A percentile compares a stretch with the other conserved stretches of the same genome.
Conservation (phyloP, 2,329 filamentous ascomycete species). For the Epichloe scottii region DNA sequence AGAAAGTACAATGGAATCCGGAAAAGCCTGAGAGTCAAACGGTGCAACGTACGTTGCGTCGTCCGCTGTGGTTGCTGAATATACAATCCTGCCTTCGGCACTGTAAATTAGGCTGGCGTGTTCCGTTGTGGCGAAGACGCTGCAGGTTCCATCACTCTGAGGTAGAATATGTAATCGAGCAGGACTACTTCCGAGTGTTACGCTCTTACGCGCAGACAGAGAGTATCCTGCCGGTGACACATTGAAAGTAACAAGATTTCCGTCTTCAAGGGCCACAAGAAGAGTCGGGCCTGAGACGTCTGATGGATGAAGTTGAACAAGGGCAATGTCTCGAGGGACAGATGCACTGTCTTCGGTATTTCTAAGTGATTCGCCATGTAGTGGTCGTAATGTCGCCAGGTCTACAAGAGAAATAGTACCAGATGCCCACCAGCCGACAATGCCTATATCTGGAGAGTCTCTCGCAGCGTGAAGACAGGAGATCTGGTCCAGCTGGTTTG, state of each 20-base stretch:
- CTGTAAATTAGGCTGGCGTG: conserved; percentile 90
- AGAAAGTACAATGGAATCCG: conserved; percentile 68
- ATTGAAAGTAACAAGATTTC: conserved; percentile 74
- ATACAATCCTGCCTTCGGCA: conserved; percentile 75
- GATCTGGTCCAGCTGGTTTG: conserved; percentile 49
- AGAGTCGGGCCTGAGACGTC: conserved; percentile 52
- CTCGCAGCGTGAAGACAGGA: conserved; percentile 70
- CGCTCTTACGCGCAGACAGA: conserved; percentile 63
- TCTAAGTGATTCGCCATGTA: conserved; percentile 52
- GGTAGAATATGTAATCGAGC: conserved; percentile 71
- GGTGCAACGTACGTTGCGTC: conserved; percentile 70
- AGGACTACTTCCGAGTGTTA: conserved; percentile 75
- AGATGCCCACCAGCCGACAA: conserved; percentile 82
- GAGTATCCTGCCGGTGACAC: conserved; percentile 49
- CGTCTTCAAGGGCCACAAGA: conserved; percentile 85
- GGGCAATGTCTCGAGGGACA: conserved; percentile 68
- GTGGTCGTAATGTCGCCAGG: conserved; percentile 49
- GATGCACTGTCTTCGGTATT: conserved; percentile 54
- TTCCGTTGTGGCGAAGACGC: conserved; percentile 87
- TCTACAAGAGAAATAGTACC: conserved; percentile 65
- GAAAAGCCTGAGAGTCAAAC: conserved; percentile 73
- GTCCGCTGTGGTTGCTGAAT: conserved; percentile 86
- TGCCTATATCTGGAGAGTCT: conserved; percentile 50
- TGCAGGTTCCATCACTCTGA: conserved; percentile 52
- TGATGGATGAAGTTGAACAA: conserved; percentile 64